Evolutionary conservation across 768 basidiomycete genomes (phyloP).

Genomic region (Suillus plorans): DNA sequence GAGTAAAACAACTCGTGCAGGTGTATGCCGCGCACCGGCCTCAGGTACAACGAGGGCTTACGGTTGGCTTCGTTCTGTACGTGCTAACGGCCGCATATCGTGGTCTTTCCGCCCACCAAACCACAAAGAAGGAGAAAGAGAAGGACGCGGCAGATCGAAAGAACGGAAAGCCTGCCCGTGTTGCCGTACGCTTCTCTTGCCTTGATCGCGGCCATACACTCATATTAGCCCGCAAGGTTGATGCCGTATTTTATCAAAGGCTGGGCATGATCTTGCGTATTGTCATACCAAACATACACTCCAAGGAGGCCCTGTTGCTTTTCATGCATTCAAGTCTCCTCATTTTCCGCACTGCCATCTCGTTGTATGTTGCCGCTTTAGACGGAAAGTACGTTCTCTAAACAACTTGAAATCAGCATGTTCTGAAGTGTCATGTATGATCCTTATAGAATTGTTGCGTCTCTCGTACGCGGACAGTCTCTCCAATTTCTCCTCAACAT

Average conservation of each 20-base stretch:
- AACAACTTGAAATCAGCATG: background rate
- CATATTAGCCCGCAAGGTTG: slow-evolving; percentile 55
- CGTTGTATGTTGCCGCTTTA: slow-evolving; percentile 89
- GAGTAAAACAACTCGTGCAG: slow-evolving; percentile 43
- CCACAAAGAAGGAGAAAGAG: slow-evolving; percentile 16
- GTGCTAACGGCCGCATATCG: slow-evolving; percentile 64
- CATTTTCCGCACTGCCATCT: slow-evolving; percentile 86
- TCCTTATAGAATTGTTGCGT: slow-evolving; percentile 80
- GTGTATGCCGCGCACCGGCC: slow-evolving; percentile 69
- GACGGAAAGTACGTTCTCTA: slow-evolving; percentile 74
- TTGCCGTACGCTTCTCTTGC: slow-evolving; percentile 54
- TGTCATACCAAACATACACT: slow-evolving; percentile 81
- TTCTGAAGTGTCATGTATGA: slow-evolving; percentile 6
- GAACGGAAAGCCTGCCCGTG: slow-evolving; percentile 51
- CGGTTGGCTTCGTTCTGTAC: slow-evolving; percentile 67
- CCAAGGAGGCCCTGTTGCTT: slow-evolving; percentile 86
- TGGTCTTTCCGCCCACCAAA: slow-evolving; percentile 49
- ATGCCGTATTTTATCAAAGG: slow-evolving; percentile 85
- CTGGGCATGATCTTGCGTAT: slow-evolving; percentile 78
- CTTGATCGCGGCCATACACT: background rate
- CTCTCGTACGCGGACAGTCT: slow-evolving; percentile 85
- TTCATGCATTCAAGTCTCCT: slow-evolving; percentile 88
- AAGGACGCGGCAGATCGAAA: slow-evolving; percentile 24
- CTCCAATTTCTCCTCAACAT: slow-evolving; percentile 82
- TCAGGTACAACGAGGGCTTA: slow-evolving; percentile 69